phyloP scores from a whole-genome alignment of 495 filamentous ascomycete genomes.

The Aspergillus ellipticus region DNA sequence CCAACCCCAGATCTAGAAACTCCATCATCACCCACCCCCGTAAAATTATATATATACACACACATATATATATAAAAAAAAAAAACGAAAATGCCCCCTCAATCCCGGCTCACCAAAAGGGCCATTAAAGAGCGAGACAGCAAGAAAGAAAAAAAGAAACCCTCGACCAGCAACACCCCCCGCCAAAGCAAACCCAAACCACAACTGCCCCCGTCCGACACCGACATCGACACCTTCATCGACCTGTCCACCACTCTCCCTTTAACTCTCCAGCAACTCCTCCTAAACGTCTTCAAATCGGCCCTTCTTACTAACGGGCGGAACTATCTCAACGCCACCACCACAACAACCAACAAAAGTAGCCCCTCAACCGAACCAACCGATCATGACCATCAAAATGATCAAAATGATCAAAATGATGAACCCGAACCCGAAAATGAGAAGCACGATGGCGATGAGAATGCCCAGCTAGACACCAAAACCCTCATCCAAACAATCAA shows the following conservation, averaged over 20 bases:
- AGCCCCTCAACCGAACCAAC: too few relatives aligned
- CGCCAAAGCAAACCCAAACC: slow-evolving; percentile 11
- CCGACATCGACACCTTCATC: slow-evolving; percentile 2
- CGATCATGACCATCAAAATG: neutral
- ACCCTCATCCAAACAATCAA: slow-evolving; percentile 75
- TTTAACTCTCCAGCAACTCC: slow-evolving; percentile 60
- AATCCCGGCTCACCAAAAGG: slow-evolving; percentile 4
- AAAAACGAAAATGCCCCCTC: slow-evolving; percentile 4
- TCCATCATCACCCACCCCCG: neutral
- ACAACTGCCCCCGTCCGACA: slow-evolving; percentile 11
- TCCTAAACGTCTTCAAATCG: slow-evolving; percentile 72
- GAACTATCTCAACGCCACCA: neutral
- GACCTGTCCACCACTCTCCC: slow-evolving; percentile 36
- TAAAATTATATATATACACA: too few relatives aligned
- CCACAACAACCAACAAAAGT: too few relatives aligned
- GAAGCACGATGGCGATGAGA: slow-evolving; percentile 6
- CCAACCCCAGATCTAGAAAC: neutral
- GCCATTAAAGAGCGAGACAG: neutral
- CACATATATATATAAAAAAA: too few relatives aligned
- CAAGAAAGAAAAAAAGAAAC: slow-evolving; percentile 17
- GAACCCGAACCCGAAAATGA: slow-evolving; percentile 9
- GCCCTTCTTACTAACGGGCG: slow-evolving; percentile 45
- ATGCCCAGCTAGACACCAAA: slow-evolving; percentile 37
- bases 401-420: neutral
- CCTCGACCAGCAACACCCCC: slow-evolving; percentile 8